These are phyloP conservation scores for Solanum lycopersicoides DNA, from an alignment of 257 asterid genomes.

Conservation along the genomic window DNA sequence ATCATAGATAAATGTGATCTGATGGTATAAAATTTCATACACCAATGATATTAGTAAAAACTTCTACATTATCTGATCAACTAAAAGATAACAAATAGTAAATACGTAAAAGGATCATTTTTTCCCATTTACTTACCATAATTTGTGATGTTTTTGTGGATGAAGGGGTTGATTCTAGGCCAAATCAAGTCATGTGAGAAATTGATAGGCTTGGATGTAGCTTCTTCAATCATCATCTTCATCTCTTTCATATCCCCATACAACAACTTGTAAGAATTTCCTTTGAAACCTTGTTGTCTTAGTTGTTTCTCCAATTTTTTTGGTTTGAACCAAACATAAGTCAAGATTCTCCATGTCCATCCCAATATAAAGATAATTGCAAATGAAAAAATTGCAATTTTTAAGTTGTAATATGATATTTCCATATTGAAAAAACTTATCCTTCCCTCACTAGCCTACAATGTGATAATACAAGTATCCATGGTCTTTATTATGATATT, in stretches of 20 bases:
- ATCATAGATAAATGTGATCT: neutral
- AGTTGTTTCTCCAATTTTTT: conserved; percentile 18
- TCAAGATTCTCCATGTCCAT: conserved; percentile 12
- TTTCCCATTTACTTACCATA: conserved; percentile 1
- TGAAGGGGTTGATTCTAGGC: conserved; percentile 12
- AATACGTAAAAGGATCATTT: no score
- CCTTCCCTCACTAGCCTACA: neutral
- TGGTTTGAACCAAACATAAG: conserved; percentile 18
- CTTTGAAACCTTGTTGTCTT: conserved; percentile 11
- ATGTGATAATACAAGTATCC: neutral
- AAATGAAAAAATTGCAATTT: neutral
- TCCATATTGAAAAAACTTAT: neutral
- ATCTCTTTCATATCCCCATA: conserved; percentile 17
- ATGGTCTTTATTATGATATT: neutral
- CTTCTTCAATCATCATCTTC: neutral
- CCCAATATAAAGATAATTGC: neutral
- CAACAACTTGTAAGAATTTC: conserved; percentile 13
- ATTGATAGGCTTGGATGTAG: conserved; percentile 10
- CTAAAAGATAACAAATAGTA: neutral
- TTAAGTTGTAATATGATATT: neutral
- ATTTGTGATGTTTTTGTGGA: conserved; percentile 1
- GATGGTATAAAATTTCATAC: neutral
- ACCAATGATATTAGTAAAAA: neutral
- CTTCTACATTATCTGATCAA: neutral
- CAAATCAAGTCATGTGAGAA: conserved; percentile 3